Base-by-base conservation (phyloP, 495 filamentous ascomycete species). In the Niebla homalea region DNA sequence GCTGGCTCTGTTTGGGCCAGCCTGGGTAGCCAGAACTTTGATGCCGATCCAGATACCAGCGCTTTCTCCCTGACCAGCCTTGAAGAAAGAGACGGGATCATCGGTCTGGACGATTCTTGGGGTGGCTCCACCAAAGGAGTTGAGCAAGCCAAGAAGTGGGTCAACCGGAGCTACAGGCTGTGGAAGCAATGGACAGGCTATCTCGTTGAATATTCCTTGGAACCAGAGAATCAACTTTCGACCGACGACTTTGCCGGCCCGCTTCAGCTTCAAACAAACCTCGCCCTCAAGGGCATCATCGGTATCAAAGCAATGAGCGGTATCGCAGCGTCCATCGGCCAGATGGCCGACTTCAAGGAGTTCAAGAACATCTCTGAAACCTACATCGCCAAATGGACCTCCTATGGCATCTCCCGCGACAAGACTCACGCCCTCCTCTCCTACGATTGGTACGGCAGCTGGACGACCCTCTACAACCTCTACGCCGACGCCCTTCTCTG, bases 211-310 rank as follows among this genome's bases (percentile, higher is more conserved):
- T 89, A 83, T 66, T 83, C 84, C 22, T 73, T 97, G 26, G 76
- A 87, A 51, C 90, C 90, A 14, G 78, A 80, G 40, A 89, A 89
- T 58, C 90, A 97, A 65, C 76, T 95, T 10, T 90, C 80, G 23
- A 97, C 90, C 5, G 90, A 97, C 62, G 90, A 97, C 64, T 97
- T 97, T 63, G 90, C 90, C 25, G 90, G 90, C 37, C 92, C 87
- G 78, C 74, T 97, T 40, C 80, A 86, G 23, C 83, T 94, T 46
- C 89, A 95, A 62, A 94, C 90, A 0, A 97, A 97, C 56, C 71
- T 97, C 7, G 90, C 90, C 1, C 67, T 97, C 23, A 97, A 95
- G 60, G 90, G 89, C 5, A 93, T 97, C 57, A 75, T 97, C 55
- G 90, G 90, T 35, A 94, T 97, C 68, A 83, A 84, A 60, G 90